Evolutionary conservation across 169 alveolate species (phyloP), one percentile per base, ranked within the genome.

Genomic region (Cryptosporidium baileyi): DNA sequence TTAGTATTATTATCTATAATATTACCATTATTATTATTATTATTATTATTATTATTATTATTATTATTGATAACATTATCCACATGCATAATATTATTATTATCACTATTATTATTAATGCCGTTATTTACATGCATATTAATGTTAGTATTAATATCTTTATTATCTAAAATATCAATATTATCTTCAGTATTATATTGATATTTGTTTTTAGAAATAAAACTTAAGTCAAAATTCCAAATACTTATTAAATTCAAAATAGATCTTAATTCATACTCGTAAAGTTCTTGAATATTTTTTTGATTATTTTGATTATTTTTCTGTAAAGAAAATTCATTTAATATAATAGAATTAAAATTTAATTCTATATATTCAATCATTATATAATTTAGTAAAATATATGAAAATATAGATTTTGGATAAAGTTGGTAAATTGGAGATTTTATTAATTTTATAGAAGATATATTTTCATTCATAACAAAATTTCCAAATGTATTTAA

Each of bases 361-460:
- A 19, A 19, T 5, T 3, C 32, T 19, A 19, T 19, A 24, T 17
- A 26, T 28, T 65, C 19, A 26, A 74, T 11, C 32, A 54, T 19
- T n/a, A 45, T 15, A 41, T 74, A 74, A 8, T 74, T 30, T n/a
- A 54, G 43, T 19, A 74, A 19, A 19, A 74, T 0, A 9, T 51
- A 30, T 7, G 85, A 74, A 24, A 74, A 74, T 19, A 49, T 28
- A 6, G 85, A 74, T 17, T 57, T 74, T 32, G 85, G 74, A 0
- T 28, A 47, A 28, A 74, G 17, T 36, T 28, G 60, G 6, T 65
- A 44, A 28, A 65, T 1, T 63, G 59, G 80, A 17, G 9, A 26
- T 11, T 49, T 65, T 17, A 47, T 17, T 2, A 45, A 54, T 30
- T 15, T 19, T 9, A 65, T 45, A 24, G 63, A 45, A 5, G 43